Evolutionary conservation across 345 rosid genomes (phyloP), one percentile per base, ranked within the genome.

Genomic region (Anastatica hierochuntica): DNA sequence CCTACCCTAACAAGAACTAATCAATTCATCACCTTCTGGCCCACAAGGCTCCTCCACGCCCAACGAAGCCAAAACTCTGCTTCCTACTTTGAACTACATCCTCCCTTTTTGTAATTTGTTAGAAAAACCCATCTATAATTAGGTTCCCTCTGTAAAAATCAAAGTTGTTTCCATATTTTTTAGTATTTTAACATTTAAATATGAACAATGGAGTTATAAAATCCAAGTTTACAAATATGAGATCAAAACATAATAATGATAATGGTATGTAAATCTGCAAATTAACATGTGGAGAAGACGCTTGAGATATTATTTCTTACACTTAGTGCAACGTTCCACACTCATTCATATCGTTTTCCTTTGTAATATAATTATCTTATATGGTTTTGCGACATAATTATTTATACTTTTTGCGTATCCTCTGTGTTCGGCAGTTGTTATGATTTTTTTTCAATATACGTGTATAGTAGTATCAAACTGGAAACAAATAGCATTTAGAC

Each of bases 381-480:
- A 62, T 53, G 53, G 47, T 27, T n/a, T 62, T 53, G 60, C 5
- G 40, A 62, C 67, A 62, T 44, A 53, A 44, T 53, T 35, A 62
- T 62, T 36, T 19, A 3, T 18, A 31, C 39, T 3, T 62, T 62
- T 62, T 52, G 37, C 36, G 9, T 43, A 43, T 33, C 20, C 26
- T 36, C 14, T 41, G 14, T 61, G 44, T 61, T 51, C 9, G 26
- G 19, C 24, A 31, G 20, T 41, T 49, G 7, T n/a, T 23, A 51
- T 52, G 37, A 34, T 26, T 52, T 10, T 52, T 9, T 21, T 33
- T 12, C 15, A 11, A 11, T 27, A 14, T 40, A 29, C 23, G 33
- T 49, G 23, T 31, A 33, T 4, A 1, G 4, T 5, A 10, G 19
- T 35, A 51, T 20, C 1, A 35, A 31, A 24, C 13, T 20, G 1